Base-by-base conservation (phyloP, 192 early-diverging fungal species). In the Linnemannia zychae region DNA sequence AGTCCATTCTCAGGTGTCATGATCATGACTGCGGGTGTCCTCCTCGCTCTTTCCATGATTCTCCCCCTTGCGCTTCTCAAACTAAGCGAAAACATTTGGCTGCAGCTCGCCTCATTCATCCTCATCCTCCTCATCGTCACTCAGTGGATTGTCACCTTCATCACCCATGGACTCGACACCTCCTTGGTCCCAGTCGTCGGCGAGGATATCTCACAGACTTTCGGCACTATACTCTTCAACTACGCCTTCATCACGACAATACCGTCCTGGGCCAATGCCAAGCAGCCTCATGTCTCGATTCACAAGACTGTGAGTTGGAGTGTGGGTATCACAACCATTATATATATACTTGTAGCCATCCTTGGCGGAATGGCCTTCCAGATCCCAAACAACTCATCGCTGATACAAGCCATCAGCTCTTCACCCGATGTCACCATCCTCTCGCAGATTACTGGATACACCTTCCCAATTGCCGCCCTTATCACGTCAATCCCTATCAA, bases 401-500 rank as follows among this genome's bases (percentile, higher is more conserved):
- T 90, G 20, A 83, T 90, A 47, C 75, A 79, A 12, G 79, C 78
- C 3, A 88, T 86, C 44, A 79, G 72, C 33, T 53, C 73, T 6
- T 71, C 84, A 6, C 74, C 60, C 9, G 74, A 80, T 38, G 67
- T 63, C 38, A 83, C 77, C 13, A 71, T 84, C 5, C 75, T 78
- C 53, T 85, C 89, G 13, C 67, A 82, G 7, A 75, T 92, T 31
- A 89, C 90, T 18, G 82, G 82, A 24, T 88, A 92, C 67, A 47
- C 92, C 13, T 92, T 92, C 67, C 91, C 91, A 3, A 65, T 92
- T 22, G 86, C 83, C 6, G 89, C 85, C 15, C 85, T 91, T 20
- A 84, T 94, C 70, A 92, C 94, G 16, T 92, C 91, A 13, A 94
- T 95, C 74, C 94, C 94, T 0, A 93, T 94, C n/a, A 88, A 88